Evolutionary conservation across 331 rosid genomes (phyloP).

Genomic region (Rhamnella rubrinervis): DNA sequence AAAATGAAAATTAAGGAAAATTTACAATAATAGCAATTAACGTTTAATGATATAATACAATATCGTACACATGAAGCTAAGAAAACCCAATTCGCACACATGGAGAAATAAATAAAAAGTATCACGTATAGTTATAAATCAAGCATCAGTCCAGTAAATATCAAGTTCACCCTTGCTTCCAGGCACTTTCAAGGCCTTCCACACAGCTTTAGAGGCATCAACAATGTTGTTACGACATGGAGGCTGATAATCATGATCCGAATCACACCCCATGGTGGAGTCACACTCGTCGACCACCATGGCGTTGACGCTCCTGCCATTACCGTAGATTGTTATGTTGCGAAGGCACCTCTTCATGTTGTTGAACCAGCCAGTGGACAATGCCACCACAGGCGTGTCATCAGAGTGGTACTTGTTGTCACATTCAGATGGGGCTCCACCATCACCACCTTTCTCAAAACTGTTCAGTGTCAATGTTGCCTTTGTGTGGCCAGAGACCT

Average conservation of each 20-base stretch:
- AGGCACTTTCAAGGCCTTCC: slow-evolving; percentile 40
- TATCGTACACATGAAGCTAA: no score
- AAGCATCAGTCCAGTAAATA: neutral
- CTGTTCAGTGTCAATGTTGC: slow-evolving; percentile 33
- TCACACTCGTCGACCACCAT: slow-evolving; percentile 44
- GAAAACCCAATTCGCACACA: no score
- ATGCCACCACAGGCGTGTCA: slow-evolving; percentile 27
- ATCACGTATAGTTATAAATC: neutral
- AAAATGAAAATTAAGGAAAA: no score
- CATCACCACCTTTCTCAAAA: slow-evolving; percentile 25
- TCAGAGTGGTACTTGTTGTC: slow-evolving; percentile 33
- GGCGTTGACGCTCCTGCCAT: slow-evolving; percentile 32
- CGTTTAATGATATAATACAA: no score
- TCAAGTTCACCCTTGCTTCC: neutral
- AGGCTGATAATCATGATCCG: slow-evolving; percentile 32
- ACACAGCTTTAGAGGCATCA: slow-evolving; percentile 44
- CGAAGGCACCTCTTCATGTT: slow-evolving; percentile 19
- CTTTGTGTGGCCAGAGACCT: slow-evolving; percentile 12
- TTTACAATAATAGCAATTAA: no score
- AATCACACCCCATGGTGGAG: slow-evolving; percentile 38
- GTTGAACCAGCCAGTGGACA: slow-evolving; percentile 40
- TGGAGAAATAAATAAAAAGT: no score
- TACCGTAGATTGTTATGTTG: slow-evolving; percentile 21
- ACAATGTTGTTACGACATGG: slow-evolving; percentile 40
- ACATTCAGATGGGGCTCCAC: slow-evolving; percentile 28